These are phyloP conservation scores for Pleurotus eryngii DNA, from an alignment of 768 basidiomycete species.

Conservation along the genomic window DNA sequence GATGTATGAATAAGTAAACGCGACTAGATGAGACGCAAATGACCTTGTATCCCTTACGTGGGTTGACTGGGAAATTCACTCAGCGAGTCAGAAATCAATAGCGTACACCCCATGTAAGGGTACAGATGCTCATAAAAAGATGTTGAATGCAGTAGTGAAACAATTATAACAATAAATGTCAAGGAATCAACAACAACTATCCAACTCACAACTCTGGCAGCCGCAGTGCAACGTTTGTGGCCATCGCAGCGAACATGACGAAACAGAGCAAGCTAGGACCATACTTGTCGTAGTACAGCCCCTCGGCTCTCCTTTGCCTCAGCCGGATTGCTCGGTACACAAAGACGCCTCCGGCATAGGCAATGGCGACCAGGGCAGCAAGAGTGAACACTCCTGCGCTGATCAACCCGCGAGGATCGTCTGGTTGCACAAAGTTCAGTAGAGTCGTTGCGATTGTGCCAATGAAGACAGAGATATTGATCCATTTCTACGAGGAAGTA, in stretches of 20 bases:
- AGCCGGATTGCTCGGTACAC: slow-evolving; percentile 70
- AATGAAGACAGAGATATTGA: slow-evolving; percentile 82
- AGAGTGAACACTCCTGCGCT: slow-evolving; percentile 87
- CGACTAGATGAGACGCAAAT: no score
- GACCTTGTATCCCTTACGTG: no score
- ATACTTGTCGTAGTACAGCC: slow-evolving; percentile 86
- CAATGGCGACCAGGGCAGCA: slow-evolving; percentile 83
- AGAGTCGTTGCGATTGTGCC: slow-evolving; percentile 88
- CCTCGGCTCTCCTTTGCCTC: slow-evolving; percentile 68
- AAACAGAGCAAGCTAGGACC: slow-evolving; percentile 77
- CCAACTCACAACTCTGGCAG: slow-evolving; percentile 49
- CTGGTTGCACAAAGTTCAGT: slow-evolving; percentile 76
- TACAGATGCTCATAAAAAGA: no score
- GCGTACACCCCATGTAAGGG: no score
- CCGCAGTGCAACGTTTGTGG: slow-evolving; percentile 72
- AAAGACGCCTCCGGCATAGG: slow-evolving; percentile 82
- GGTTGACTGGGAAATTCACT: no score
- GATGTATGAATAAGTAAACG: no score
- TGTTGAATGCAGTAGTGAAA: no score
- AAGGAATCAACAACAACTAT: no score
- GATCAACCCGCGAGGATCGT: slow-evolving; percentile 76
- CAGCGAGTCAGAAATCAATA: no score
- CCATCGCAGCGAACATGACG: slow-evolving; percentile 65
- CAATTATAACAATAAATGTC: no score
- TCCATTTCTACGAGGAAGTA: slow-evolving; percentile 66